Evolutionary conservation across 1,284 basidiomycete genomes (phyloP), one percentile per base, ranked within the genome.

Genomic region (Moesziomyces antarcticus): DNA sequence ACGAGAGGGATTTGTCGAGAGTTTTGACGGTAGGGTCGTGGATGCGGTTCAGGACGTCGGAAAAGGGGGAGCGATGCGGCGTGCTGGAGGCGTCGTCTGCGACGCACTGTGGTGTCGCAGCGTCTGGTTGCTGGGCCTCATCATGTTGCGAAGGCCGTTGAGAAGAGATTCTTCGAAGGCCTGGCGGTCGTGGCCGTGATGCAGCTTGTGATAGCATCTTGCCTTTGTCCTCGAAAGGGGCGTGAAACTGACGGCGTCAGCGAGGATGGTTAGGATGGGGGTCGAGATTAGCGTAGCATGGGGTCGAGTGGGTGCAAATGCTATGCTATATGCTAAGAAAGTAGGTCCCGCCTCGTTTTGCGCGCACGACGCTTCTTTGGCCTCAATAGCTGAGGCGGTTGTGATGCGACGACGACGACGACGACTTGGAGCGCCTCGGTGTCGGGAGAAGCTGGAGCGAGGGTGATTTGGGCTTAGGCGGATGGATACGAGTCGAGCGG

Each of bases 1-100:
- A 30, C 11, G 30, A 11, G 30, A 30, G 30, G 6, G 30, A 30
- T 30, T 9, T 30, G 16, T 37, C 35, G 35, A 37, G 44, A 16
- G 44, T 18, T 3, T 37, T 18, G 30, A 8, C 4, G n/a, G n/a
- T 22, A 20, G 48, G 10, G 49, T 25, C 25, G n/a, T 14, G 20
- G 35, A 52, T 30, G 48, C 44, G 24, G 18, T 62, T 62, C 18
- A 47, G 33, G 16, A 62, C 55, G 43, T 65, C 56, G 27, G 63
- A 55, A 5, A 65, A 46, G 3, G 56, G 35, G 6, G 51, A 21
- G 10, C 63, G 63, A 25, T 51, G 42, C 13, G 42, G 8, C 1
- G 22, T 14, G 20, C 9, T 5, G 11, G 33, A 25, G 3, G 46
- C 18, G 16, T 14, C 43, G 30, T 41, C 22, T 2, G 22, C 6